phyloP scores from a whole-genome alignment of 768 basidiomycete species.

The Termitomyces sp. region DNA sequence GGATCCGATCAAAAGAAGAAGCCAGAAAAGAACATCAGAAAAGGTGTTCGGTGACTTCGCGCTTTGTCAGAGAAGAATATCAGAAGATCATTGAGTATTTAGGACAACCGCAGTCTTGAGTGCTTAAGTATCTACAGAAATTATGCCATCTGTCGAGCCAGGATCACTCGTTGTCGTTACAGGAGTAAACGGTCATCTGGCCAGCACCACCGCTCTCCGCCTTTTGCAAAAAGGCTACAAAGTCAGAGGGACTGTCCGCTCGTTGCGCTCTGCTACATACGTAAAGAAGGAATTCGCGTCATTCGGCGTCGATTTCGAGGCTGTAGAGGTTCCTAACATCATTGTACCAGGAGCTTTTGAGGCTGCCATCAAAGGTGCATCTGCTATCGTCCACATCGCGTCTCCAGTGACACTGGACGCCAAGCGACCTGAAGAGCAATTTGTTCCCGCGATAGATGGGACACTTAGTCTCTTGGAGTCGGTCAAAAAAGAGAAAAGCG shows the following conservation, averaged over 20 bases:
- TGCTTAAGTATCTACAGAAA: neutral
- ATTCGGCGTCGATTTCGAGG: slow-evolving; percentile 1
- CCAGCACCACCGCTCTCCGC: slow-evolving; percentile 7
- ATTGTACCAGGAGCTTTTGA: neutral
- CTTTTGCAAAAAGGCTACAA: slow-evolving; percentile 10
- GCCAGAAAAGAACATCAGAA: too few species aligned
- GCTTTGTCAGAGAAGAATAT: too few species aligned
- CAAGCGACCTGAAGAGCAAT: slow-evolving; percentile 8
- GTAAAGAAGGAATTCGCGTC: slow-evolving; percentile 7
- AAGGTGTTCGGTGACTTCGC: too few species aligned
- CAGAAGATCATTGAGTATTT: too few species aligned
- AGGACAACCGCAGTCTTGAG: too few species aligned
- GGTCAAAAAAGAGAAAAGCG: neutral
- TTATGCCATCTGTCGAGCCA: slow-evolving; percentile 5
- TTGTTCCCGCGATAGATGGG: slow-evolving; percentile 7
- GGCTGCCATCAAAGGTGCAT: slow-evolving; percentile 2
- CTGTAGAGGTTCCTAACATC: slow-evolving; percentile 8
- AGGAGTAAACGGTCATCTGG: slow-evolving; percentile 9
- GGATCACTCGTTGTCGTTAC: slow-evolving; percentile 10
- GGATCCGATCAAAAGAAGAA: too few species aligned
- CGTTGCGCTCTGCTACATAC: neutral
- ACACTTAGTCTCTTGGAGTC: slow-evolving; percentile 2
- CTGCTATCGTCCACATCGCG: slow-evolving; percentile 9
- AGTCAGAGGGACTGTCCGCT: slow-evolving; percentile 8
- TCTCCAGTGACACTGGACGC: slow-evolving; percentile 9